Evolutionary conservation across 1,284 basidiomycete genomes (phyloP), one percentile per base, ranked within the genome.

Genomic region (Xanthoconium separans): DNA sequence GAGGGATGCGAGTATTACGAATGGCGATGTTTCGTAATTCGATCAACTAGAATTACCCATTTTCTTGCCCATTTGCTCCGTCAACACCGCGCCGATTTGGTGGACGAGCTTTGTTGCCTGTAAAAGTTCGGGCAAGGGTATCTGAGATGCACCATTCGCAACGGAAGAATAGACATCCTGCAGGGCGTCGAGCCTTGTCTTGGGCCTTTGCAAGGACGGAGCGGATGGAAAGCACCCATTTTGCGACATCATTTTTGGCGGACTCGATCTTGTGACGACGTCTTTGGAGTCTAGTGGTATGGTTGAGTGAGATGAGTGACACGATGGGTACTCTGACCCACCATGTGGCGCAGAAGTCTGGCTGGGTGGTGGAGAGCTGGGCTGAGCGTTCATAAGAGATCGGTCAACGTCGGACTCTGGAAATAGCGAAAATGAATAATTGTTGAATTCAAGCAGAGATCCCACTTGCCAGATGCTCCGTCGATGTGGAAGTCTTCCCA

Each of bases 21-120:
- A 3, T 82, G 77, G 22, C 57, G 73, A 78, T 59, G 69, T 77
- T 11, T 75, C 61, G 22, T 45, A 39, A 29, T n/a, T 31, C 12
- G 20, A 29, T 65, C 24, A 64, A 16, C n/a, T 3, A 6, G 53
- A 42, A 45, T 51, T 49, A 15, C 56, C 50, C 50, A 70, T 54
- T 56, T 68, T 71, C 54, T 68, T 70, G 37, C 62, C 61, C 55
- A 77, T 65, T 46, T 73, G 69, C 53, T 73, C 73, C 27, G 67
- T 75, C 50, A 77, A 57, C 36, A 65, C 65, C 4, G 63, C 64
- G 30, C 74, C 73, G 11, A 77, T 72, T 56, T 68, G 61, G 44
- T 73, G 69, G 10, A 73, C 70, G 29, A 76, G 54, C 11, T 52
- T 63, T 12, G 70, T 70, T 8, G 72, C 73, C 22, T 73, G 70